A percentile compares a stretch with the other conserved stretches of the same genome.
Conservation (phyloP, 1,284 basidiomycete species). For the Hemileccinum hortonii region DNA sequence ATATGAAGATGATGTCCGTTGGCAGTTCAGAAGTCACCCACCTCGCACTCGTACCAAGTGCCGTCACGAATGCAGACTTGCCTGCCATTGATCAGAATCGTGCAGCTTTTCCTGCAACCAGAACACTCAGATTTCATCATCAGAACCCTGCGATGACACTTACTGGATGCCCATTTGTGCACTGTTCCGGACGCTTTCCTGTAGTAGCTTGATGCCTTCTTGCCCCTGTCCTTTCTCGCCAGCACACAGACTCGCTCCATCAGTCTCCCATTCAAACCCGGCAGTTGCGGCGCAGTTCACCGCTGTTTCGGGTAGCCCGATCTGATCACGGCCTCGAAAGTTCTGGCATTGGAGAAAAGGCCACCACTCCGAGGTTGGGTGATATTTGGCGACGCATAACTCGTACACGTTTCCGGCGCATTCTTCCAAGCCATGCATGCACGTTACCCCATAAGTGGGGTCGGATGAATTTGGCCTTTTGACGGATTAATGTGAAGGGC, state of each 20-base stretch:
- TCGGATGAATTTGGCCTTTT: conserved; percentile 63
- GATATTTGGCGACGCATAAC: conserved; percentile 69
- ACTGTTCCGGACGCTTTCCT: conserved; percentile 55
- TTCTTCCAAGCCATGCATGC: conserved; percentile 76
- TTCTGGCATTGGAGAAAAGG: conserved; percentile 76
- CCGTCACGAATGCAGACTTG: conserved; percentile 76
- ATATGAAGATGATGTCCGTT: conserved; percentile 28
- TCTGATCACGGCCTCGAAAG: conserved; percentile 58
- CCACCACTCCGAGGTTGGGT: conserved; percentile 62
- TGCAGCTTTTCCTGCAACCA: conserved; percentile 75
- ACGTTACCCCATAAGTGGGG: conserved; percentile 68
- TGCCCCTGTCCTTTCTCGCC: conserved; percentile 56
- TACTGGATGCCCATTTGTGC: conserved; percentile 57
- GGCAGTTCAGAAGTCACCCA: conserved; percentile 39
- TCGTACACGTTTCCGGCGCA: conserved; percentile 88
- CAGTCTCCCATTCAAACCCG: conserved; percentile 67
- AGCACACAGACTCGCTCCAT: conserved; percentile 58
- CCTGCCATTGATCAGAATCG: conserved; percentile 69
- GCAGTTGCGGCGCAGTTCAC: conserved; percentile 62
- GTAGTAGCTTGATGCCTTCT: conserved; percentile 63
- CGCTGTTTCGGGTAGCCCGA: conserved; percentile 68
- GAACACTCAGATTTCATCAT: conserved; percentile 6
- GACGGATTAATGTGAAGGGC: conserved; percentile 14
- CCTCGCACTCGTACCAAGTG: conserved; percentile 83
- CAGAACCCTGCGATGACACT: conserved; percentile 24